These are phyloP conservation scores for Tetrapyrgos nigripes DNA, from an alignment of 1,284 basidiomycete genomes.

Conservation along the genomic window DNA sequence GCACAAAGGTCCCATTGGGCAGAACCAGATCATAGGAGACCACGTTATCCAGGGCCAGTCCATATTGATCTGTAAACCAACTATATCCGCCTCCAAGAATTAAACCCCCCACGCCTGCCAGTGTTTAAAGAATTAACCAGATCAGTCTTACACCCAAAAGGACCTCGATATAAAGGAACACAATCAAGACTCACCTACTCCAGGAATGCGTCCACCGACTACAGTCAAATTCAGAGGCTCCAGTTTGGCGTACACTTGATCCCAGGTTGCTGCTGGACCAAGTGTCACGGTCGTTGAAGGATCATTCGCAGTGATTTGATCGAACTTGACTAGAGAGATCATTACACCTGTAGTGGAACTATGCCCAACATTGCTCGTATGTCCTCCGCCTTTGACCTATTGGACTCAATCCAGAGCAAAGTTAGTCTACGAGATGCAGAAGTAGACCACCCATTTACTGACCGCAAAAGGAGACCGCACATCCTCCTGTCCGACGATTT, in stretches of 20 bases:
- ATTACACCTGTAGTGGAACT: conserved; percentile 62
- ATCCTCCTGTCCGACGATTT: conserved; percentile 46
- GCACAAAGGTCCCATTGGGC: conserved; percentile 41
- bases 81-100: conserved; percentile 43
- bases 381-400: conserved; percentile 66
- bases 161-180: conserved; percentile 41
- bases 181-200: conserved; percentile 61
- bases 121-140: background rate
- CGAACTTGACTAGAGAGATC: conserved; percentile 59
- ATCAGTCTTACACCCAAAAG: background rate
- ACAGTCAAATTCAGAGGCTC: conserved; percentile 53
- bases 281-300: conserved; percentile 46
- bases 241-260: conserved; percentile 59
- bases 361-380: conserved; percentile 55
- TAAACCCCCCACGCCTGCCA: conserved; percentile 45
- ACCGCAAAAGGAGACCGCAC: conserved; percentile 48
- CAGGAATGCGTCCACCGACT: conserved; percentile 56
- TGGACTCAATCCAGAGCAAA: too few species aligned
- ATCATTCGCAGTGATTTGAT: conserved; percentile 48
- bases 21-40: conserved; percentile 42
- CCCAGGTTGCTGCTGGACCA: conserved; percentile 63
- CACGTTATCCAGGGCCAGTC: conserved; percentile 47
- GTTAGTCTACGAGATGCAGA: background rate
- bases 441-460: conserved; percentile 9
- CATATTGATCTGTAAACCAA: conserved; percentile 43